A percentile compares a stretch with the other conserved stretches of the same genome.
Evolutionary conservation across 352 stramenopile genomes (phyloP).

Genomic region (Phytophthora chlamydospora): DNA sequence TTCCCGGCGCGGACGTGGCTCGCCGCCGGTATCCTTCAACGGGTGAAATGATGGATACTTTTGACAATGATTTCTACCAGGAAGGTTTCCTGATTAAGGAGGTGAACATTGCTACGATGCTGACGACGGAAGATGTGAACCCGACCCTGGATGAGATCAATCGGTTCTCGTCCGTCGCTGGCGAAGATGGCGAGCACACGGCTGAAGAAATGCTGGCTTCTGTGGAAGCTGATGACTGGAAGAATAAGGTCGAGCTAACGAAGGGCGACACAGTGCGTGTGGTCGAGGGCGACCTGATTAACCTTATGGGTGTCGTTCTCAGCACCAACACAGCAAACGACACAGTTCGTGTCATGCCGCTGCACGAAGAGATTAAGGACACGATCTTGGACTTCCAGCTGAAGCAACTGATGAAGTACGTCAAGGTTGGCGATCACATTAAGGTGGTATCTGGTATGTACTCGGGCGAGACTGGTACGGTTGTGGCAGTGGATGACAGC

Average conservation of each 20-base stretch:
- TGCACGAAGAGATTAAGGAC: constrained; percentile 92
- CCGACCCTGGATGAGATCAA: constrained; percentile 90
- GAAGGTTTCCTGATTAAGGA: constrained; percentile 90
- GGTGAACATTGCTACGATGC: constrained; percentile 87
- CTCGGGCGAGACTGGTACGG: constrained; percentile 89
- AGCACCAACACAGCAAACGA: constrained; percentile 90
- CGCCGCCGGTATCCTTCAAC: constrained; percentile 75
- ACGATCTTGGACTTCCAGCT: constrained; percentile 91
- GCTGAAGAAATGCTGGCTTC: constrained; percentile 70
- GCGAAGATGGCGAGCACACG: constrained; percentile 71
- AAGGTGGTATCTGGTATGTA: constrained; percentile 92
- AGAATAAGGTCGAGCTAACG: constrained; percentile 89
- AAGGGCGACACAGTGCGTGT: constrained; percentile 90
- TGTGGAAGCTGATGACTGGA: constrained; percentile 87
- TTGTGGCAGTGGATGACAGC: constrained; percentile 88
- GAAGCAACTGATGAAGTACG: constrained; percentile 91
- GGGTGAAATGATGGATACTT: constrained; percentile 89
- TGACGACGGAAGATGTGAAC: constrained; percentile 86
- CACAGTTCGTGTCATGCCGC: constrained; percentile 88
- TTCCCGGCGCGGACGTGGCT: constrained; percentile 63
- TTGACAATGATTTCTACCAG: constrained; percentile 90
- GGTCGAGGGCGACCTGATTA: constrained; percentile 88
- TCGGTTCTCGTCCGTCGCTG: constrained; percentile 74
- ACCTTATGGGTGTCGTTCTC: constrained; percentile 91
- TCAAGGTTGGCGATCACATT: constrained; percentile 92